phyloP scores from a whole-genome alignment of 371 early-diverging fungal species.

The Rhizopus delemar region DNA sequence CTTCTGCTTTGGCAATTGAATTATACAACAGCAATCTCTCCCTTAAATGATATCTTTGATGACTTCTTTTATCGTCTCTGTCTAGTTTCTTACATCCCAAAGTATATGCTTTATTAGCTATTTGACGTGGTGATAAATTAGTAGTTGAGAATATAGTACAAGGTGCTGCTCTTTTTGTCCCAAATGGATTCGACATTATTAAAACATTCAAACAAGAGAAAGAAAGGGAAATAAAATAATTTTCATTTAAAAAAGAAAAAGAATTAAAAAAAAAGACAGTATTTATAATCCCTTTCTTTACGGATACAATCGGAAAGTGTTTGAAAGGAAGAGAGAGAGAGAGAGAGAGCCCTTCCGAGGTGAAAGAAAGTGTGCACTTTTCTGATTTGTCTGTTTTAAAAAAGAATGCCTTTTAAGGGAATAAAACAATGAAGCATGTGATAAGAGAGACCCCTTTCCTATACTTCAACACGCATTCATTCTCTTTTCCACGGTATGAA shows the following conservation, averaged over 20 bases:
- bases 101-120: constrained; percentile 44
- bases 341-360: background rate
- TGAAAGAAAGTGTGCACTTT: background rate
- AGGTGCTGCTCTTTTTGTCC: constrained; percentile 24
- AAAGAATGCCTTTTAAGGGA: background rate
- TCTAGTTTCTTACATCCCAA: constrained; percentile 47
- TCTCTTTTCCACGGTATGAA: no score
- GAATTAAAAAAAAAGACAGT: background rate
- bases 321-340: background rate
- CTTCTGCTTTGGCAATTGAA: constrained; percentile 46
- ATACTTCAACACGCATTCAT: no score
- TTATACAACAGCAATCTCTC: constrained; percentile 42
- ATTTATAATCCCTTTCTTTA: background rate
- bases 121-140: constrained; percentile 43
- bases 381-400: constrained; percentile 4
- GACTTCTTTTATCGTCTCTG: constrained; percentile 40
- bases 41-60: constrained; percentile 40
- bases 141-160: constrained; percentile 26
- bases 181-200: constrained; percentile 3
- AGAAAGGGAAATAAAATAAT: background rate
- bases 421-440: background rate
- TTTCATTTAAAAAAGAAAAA: no score
- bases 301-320: constrained; percentile 2
- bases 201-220: background rate
- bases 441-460: background rate